Conservation (phyloP, 495 filamentous ascomycete species). For the Talaromyces adpressus region DNA sequence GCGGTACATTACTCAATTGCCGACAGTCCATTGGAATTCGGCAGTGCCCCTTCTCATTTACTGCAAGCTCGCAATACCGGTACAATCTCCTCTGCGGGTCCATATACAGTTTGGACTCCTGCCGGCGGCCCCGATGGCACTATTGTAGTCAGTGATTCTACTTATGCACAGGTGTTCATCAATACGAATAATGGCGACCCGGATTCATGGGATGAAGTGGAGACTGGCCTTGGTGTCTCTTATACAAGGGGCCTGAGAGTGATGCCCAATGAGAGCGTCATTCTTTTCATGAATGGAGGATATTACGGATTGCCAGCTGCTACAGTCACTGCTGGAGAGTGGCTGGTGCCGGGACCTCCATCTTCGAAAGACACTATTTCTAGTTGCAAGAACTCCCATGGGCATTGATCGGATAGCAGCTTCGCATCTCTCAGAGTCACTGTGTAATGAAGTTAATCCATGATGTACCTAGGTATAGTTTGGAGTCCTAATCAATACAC, state of each 20-base stretch:
- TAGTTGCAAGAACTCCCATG: neutral
- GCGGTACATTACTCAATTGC: constrained; percentile 43
- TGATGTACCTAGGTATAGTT: too few species aligned
- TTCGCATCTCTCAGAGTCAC: too few species aligned
- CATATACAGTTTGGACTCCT: constrained; percentile 4
- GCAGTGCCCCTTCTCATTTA: constrained; percentile 21
- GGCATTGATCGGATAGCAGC: neutral
- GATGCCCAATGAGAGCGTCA: neutral
- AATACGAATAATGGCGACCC: constrained; percentile 1
- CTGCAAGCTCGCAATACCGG: constrained; percentile 12
- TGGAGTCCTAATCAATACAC: too few species aligned
- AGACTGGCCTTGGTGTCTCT: neutral
- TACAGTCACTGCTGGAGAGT: neutral
- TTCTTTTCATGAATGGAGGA: neutral
- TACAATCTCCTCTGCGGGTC: neutral
- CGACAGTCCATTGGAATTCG: constrained; percentile 41
- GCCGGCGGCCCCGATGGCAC: neutral
- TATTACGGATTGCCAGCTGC: neutral
- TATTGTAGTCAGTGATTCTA: constrained; percentile 1
- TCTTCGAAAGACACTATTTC: neutral
- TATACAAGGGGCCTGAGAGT: constrained; percentile 3
- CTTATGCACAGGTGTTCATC: neutral
- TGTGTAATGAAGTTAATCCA: too few species aligned
- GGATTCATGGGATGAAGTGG: neutral
- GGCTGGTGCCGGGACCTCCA: neutral